Evolutionary conservation across 768 basidiomycete genomes (phyloP), one percentile per base, ranked within the genome.

Genomic region (Nevesoporus exiguus): DNA sequence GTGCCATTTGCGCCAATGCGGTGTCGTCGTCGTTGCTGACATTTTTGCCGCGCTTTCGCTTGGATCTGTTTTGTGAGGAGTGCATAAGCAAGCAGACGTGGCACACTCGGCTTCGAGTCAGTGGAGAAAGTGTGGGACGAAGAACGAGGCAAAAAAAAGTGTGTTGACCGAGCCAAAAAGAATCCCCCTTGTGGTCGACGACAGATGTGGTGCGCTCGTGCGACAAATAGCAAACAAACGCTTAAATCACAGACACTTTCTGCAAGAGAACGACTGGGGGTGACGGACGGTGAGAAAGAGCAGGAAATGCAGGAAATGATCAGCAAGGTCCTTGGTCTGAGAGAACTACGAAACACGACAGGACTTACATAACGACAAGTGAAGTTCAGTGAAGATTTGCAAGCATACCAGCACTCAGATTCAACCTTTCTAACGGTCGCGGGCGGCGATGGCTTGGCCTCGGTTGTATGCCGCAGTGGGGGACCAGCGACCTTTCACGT

Each of bases 21-120:
- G 57, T 58, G 59, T 79, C 77, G 58, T 82, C 80, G 60, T 78
- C 76, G 61, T 79, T 77, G 57, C 77, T 71, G 58, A 73, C 77
- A 65, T 77, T 81, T 69, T 75, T 76, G 51, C 71, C 72, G 67
- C 80, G 79, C 66, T 79, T 77, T 61, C 80, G 75, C 64, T 81
- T 77, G 63, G 75, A 72, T 58, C 74, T 76, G 60, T 63, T 62
- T 56, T 74, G 73, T 53, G 69, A 61, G 53, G 68, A 52, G 57
- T 73, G 74, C 73, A 77, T 75, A 56, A 66, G 66, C 57, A 66
- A 46, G 58, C 50, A 44, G 40, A 49, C 57, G 63, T 51, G 34
- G 51, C 62, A 50, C 47, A 50, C 47, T 54, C 57, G 53, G 57
- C 61, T 55, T 54, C 33, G 57, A 55, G 66, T 54, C 50, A 59